A percentile compares a stretch with the other conserved stretches of the same genome.
phyloP scores from a whole-genome alignment of 768 basidiomycete species.

The Hypsizygus marmoreus region DNA sequence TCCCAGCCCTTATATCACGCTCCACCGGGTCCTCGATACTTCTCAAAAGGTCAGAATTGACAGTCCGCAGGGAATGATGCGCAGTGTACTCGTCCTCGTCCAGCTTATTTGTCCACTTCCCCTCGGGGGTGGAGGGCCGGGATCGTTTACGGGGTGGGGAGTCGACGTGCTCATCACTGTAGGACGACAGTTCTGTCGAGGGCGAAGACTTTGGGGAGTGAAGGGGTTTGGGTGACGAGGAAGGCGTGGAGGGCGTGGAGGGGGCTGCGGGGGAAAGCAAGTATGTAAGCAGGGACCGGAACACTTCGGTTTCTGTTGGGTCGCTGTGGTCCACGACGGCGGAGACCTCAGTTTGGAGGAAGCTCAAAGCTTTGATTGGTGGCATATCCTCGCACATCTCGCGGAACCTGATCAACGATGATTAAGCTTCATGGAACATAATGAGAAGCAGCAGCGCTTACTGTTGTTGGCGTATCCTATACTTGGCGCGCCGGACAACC shows the following conservation, averaged over 20 bases:
- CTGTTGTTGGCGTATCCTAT: conserved; percentile 73
- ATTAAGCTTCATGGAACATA: not conserved
- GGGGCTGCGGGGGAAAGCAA: conserved; percentile 47
- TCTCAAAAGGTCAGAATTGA: conserved; percentile 19
- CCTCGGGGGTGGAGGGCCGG: conserved; percentile 43
- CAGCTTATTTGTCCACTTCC: conserved; percentile 45
- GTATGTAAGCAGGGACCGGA: conserved; percentile 67
- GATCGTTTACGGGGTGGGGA: conserved; percentile 48
- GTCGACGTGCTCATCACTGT: conserved; percentile 22
- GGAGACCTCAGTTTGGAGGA: conserved; percentile 70
- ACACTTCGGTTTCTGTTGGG: conserved; percentile 58
- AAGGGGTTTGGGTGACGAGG: conserved; percentile 9
- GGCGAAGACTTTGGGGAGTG: not conserved
- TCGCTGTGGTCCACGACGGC: conserved; percentile 71
- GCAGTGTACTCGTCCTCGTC: conserved; percentile 31
- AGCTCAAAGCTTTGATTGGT: conserved; percentile 65
- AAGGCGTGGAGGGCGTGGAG: conserved; percentile 13
- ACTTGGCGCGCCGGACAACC: conserved; percentile 63
- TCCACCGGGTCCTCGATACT: conserved; percentile 28
- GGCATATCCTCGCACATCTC: conserved; percentile 73
- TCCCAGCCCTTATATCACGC: conserved; percentile 22
- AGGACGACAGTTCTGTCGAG: conserved; percentile 7
- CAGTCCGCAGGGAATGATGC: conserved; percentile 5
- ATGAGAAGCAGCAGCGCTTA: conserved; percentile 32
- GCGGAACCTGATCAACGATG: conserved; percentile 56